Base-by-base conservation (phyloP, 1,284 basidiomycete species). In the Waitea zeae region DNA sequence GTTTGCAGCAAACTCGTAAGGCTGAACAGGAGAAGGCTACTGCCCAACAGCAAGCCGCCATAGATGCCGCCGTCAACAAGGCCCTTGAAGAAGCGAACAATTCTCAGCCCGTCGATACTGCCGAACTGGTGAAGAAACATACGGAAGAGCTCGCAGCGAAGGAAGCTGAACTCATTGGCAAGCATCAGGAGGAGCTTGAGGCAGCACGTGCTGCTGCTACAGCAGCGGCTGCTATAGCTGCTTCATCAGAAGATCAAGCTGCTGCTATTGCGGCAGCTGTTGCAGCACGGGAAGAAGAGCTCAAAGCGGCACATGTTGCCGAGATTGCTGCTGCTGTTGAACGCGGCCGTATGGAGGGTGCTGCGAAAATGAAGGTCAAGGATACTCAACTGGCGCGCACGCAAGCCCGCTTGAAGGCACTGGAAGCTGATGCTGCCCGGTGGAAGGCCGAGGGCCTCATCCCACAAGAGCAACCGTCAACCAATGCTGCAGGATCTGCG, bases 241-340 rank as follows among this genome's bases (percentile, higher is more conserved):
- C 49, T 11, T 22, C 51, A 2, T 38, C 48, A 36, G 51, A 44
- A 1, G 53, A 61, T 26, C 58, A 57, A 17, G 54, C 68, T 39
- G 59, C 58, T 12, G 59, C 58, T 14, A 58, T 73, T 31, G 55
- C 60, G 11, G 59, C 57, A 11, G 59, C 58, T 13, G 58, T 73
- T 31, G 55, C 60, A 11, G 59, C 63, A 24, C 69, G 68, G 4
- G 50, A 76, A 32, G 59, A 55, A 3, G 58, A 61, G n/a, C 58
- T 64, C 39, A 57, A 70, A 39, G 56, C 60, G 39, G 53, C 60
- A 15, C 41, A 62, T 2, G 53, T 62, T 44, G 56, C 58, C 5
- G 74, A 76, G 34, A 63, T 79, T 24, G 59, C 61, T 3, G 58
- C 65, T 3, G 78, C 78, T 1, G 61, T 75, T 11, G 79, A 82